These are phyloP conservation scores for Salvia splendens DNA, from an alignment of 257 asterid species.

Conservation along the genomic window DNA sequence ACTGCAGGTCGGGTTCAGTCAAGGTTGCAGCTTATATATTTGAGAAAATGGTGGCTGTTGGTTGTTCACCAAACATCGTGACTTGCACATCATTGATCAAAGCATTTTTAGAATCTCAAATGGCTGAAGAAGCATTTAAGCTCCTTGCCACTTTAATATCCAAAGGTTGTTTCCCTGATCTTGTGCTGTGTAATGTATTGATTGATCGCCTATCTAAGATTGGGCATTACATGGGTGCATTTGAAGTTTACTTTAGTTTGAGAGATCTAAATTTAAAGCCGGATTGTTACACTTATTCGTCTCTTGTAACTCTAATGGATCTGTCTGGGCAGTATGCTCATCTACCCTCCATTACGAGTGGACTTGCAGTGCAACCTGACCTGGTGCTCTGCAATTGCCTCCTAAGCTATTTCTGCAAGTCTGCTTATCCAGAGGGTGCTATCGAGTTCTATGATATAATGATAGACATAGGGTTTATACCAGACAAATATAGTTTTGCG, in stretches of 20 bases:
- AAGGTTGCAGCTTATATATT: constrained; percentile 56
- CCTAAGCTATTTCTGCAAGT: constrained; percentile 64
- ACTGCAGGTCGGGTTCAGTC: constrained; percentile 55
- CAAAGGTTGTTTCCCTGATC: constrained; percentile 64
- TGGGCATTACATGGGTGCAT: constrained; percentile 54
- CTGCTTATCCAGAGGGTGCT: constrained; percentile 67
- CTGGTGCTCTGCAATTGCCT: constrained; percentile 73
- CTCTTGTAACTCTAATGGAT: constrained; percentile 58
- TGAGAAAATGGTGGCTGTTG: constrained; percentile 57
- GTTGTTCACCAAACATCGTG: constrained; percentile 64
- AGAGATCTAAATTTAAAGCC: constrained; percentile 55
- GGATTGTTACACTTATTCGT: constrained; percentile 68
- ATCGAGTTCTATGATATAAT: constrained; percentile 69
- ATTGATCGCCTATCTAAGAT: constrained; percentile 71
- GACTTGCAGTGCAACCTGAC: constrained; percentile 62
- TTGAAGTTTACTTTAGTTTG: constrained; percentile 55
- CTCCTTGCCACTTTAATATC: constrained; percentile 50
- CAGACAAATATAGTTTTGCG: constrained; percentile 72
- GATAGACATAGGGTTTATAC: constrained; percentile 61
- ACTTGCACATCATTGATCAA: constrained; percentile 69
- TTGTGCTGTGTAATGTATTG: constrained; percentile 68
- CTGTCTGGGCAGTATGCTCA: constrained; percentile 56
- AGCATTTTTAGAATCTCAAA: constrained; percentile 54
- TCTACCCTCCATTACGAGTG: constrained; percentile 64
- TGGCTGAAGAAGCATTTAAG: constrained; percentile 57